A percentile compares a stretch with the other conserved stretches of the same genome.
phyloP scores from a whole-genome alignment of 2,329 filamentous ascomycete genomes.

The Aspergillus sp. region DNA sequence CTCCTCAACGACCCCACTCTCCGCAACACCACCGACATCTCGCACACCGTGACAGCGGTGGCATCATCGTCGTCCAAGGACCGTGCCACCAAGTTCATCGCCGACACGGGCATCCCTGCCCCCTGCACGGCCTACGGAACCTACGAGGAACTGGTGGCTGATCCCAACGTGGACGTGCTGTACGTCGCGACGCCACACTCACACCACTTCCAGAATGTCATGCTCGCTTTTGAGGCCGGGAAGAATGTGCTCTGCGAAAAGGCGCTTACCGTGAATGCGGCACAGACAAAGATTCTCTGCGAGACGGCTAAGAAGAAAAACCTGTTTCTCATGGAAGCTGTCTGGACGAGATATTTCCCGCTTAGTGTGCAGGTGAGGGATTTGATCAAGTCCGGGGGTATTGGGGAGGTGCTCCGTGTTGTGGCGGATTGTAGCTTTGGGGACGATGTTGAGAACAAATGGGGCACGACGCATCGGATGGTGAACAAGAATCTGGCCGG shows the following conservation, averaged over 20 bases:
- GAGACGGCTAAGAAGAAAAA: constrained; percentile 64
- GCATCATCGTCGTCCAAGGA: constrained; percentile 67
- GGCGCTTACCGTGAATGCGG: constrained; percentile 74
- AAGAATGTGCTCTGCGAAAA: constrained; percentile 91
- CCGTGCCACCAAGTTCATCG: constrained; percentile 64
- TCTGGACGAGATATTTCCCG: constrained; percentile 86
- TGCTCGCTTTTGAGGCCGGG: constrained; percentile 72
- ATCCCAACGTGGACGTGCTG: constrained; percentile 72
- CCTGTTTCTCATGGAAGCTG: constrained; percentile 74
- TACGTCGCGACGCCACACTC: constrained; percentile 88
- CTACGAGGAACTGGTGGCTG: constrained; percentile 71
- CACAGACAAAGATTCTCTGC: constrained; percentile 64
- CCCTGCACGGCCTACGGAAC: constrained; percentile 67
- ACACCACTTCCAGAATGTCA: constrained; percentile 85
- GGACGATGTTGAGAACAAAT: constrained; percentile 52
- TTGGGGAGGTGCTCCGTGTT: constrained; percentile 52
- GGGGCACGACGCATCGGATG: constrained; percentile 62
- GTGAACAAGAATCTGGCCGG: constrained; percentile 76
- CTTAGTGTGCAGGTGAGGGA: constrained; percentile 61
- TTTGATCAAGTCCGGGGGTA: constrained; percentile 50
- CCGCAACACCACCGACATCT: constrained; percentile 63
- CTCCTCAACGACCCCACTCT: constrained; percentile 64
- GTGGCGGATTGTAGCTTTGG: constrained; percentile 56
- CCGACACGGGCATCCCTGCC: constrained; percentile 59
- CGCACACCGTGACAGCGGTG: constrained; percentile 69